Conservation (phyloP, 2,329 filamentous ascomycete species). For the Cercospora sp. region DNA sequence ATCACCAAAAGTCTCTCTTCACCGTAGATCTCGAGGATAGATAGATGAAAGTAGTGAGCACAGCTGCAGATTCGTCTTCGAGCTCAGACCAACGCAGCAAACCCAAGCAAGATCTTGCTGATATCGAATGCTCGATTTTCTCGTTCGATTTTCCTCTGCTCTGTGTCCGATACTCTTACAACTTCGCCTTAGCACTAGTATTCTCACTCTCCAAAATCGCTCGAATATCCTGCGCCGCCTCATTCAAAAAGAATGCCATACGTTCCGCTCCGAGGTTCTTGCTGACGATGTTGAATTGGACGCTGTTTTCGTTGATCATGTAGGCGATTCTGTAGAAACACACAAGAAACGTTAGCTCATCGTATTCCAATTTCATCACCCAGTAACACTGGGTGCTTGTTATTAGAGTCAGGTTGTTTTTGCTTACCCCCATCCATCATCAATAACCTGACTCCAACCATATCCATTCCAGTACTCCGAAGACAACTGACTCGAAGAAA, state of each 20-base stretch:
- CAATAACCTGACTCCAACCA: constrained; percentile 96
- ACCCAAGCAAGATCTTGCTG: no score
- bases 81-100: no score
- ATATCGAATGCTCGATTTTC: no score
- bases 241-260: constrained; percentile 95
- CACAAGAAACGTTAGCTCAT: constrained; percentile 12
- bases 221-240: constrained; percentile 86
- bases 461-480: constrained; percentile 99
- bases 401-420: no score
- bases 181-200: constrained; percentile 13
- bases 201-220: constrained; percentile 76
- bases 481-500: constrained; percentile 85
- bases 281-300: constrained; percentile 97
- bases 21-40: no score
- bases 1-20: no score
- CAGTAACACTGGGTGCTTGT: no score
- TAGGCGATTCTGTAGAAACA: constrained; percentile 68
- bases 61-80: no score
- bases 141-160: no score
- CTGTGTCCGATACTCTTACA: not conserved
- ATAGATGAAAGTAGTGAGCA: no score
- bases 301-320: constrained; percentile 99
- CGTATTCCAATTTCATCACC: no score
- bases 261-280: constrained; percentile 86
- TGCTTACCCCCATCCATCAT: constrained; percentile 83